Evolutionary conservation across 1,139 yeast species (phyloP), one percentile per base, ranked within the genome.

Genomic region (Nakaseomyces sp.): DNA sequence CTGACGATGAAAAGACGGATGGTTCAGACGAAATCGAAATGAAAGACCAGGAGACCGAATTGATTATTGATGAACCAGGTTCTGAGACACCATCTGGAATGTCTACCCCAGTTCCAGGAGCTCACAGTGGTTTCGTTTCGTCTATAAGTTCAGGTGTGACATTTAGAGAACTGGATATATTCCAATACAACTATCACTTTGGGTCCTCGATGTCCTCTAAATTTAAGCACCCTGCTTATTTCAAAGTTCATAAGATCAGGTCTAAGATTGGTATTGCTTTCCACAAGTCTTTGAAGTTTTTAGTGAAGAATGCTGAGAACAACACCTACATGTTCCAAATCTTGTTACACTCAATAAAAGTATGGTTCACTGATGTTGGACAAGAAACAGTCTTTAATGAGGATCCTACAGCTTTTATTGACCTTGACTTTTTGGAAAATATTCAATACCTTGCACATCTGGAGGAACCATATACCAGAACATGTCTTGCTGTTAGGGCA

Each of bases 341-440:
- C 37, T 70, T 82, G 41, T 65, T 88, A 40, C 77, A 79, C 56
- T 81, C 81, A 2, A 62, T 83, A 43, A 79, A 83, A 53, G 78
- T 83, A 9, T 91, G 95, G 88, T 77, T 91, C 50, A 74, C 85
- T 13, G 94, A 88, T 60, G 83, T 84, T 25, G 95, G 95, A 1
- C 72, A 78, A 50, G 95, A 85, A 55, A 69, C 85, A 10, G 67
- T 81, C 1, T 74, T 81, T 42, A 81, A 74, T 43, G 67, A 75
- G 10, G 77, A 80, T 49, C 75, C 73, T 31, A 69, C 67, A 37
- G 62, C 72, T 9, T 58, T 63, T 28, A 63, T 74, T 22, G 70
- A 74, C 35, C 69, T 74, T 47, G 67, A 68, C 1, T 72, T 69
- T 49, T 67, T 75, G 49, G 72, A 70, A 32, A 69, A 70, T 42